These are phyloP conservation scores for Rhodamnia argentea DNA, from an alignment of 345 rosid genomes.

Conservation along the genomic window DNA sequence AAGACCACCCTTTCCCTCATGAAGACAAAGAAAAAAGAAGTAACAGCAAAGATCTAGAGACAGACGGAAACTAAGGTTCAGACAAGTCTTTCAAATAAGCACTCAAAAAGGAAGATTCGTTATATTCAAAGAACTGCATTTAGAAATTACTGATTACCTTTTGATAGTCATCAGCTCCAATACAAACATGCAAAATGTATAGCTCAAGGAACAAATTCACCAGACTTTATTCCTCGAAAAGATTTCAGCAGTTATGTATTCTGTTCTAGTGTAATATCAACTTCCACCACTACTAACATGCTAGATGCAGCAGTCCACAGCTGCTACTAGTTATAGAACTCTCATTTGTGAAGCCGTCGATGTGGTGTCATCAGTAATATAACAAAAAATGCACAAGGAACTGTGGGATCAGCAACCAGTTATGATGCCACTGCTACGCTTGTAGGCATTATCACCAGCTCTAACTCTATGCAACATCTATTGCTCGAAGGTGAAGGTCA, in stretches of 20 bases:
- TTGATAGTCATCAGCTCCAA: background rate
- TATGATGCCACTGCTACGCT: background rate
- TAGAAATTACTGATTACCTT: background rate
- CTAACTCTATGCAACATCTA: background rate
- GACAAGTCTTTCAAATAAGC: background rate
- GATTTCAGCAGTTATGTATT: background rate
- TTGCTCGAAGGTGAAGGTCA: background rate
- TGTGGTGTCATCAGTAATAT: background rate
- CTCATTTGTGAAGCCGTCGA: background rate
- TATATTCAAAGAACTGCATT: background rate
- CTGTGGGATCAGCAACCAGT: background rate
- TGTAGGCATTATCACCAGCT: background rate
- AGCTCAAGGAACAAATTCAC: background rate
- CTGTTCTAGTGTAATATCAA: background rate
- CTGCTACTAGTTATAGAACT: background rate
- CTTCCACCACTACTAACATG: background rate
- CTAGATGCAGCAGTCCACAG: background rate
- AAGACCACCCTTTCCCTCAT: background rate
- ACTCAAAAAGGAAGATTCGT: background rate
- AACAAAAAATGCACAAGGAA: background rate
- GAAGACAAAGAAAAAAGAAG: background rate
- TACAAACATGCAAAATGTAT: background rate
- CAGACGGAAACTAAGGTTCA: background rate
- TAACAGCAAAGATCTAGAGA: background rate
- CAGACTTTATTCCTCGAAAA: background rate